Evolutionary conservation across 371 early-diverging fungal species (phyloP).

Genomic region (Thermomucor indicae-seudaticae): DNA sequence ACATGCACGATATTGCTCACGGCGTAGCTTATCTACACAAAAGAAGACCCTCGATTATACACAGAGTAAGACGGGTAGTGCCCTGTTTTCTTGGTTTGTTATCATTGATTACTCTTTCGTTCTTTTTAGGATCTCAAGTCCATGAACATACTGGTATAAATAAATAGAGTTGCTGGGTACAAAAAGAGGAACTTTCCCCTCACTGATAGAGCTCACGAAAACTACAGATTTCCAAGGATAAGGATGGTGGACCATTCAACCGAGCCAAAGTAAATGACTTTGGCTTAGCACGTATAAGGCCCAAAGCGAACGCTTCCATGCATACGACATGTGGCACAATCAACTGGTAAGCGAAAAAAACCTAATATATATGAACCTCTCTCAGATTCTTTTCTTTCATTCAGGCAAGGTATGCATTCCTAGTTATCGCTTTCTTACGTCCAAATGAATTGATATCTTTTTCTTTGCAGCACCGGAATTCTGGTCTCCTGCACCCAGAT

Average conservation of each 20-base stretch:
- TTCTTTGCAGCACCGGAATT: conserved; percentile 63
- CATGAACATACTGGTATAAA: conserved; percentile 69
- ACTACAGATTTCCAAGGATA: conserved; percentile 52
- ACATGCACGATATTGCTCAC: conserved; percentile 81
- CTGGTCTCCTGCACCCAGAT: conserved; percentile 67
- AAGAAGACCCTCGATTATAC: conserved; percentile 44
- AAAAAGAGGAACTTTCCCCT: too few species aligned
- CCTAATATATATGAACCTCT: background rate
- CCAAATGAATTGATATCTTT: background rate
- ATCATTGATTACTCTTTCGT: background rate
- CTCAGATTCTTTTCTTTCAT: background rate
- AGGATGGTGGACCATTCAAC: too few species aligned
- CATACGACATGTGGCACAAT: conserved; percentile 77
- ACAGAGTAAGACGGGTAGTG: conserved; percentile 21
- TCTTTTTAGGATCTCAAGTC: conserved; percentile 81
- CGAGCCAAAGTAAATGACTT: conserved; percentile 81
- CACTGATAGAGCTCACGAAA: background rate
- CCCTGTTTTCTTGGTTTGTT: background rate
- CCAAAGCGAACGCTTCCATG: conserved; percentile 59
- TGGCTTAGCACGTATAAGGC: conserved; percentile 73
- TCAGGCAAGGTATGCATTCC: background rate
- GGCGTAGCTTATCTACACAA: conserved; percentile 70
- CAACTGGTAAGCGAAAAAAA: conserved; percentile 60
- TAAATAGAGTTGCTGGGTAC: too few species aligned
- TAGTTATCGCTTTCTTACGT: too few species aligned